A percentile compares a stretch with the other conserved stretches of the same genome.
phyloP scores from a whole-genome alignment of 306 rosid genomes.

The Rosa chinensis region DNA sequence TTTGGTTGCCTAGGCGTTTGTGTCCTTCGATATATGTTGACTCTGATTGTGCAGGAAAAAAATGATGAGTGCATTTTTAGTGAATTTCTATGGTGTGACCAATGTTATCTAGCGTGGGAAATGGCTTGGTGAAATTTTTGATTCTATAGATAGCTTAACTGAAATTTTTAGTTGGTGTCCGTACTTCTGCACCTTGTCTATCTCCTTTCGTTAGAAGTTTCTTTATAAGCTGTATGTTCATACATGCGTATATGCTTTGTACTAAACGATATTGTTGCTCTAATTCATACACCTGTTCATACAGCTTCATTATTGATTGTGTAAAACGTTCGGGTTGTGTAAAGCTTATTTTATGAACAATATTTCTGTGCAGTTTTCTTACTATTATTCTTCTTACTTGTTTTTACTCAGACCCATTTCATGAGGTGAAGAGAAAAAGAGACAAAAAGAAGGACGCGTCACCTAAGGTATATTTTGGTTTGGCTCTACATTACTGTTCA shows the following conservation, averaged over 20 bases:
- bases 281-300: background rate
- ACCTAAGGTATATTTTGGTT: background rate
- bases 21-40: background rate
- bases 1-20: too few relatives aligned
- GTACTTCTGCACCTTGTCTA: background rate
- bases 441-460: conserved; percentile 88
- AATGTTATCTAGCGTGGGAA: background rate
- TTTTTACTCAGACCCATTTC: conserved; percentile 71
- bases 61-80: background rate
- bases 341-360: background rate
- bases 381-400: background rate
- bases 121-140: background rate
- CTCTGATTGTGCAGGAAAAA: background rate
- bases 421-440: conserved; percentile 91
- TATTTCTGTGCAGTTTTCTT: background rate
- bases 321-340: background rate
- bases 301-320: background rate
- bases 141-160: background rate
- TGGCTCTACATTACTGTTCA: background rate
- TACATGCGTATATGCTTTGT: background rate
- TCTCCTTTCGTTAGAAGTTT: background rate
- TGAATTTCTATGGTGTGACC: background rate
- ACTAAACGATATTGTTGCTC: background rate
- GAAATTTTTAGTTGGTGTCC: background rate
- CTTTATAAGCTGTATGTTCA: background rate